Percentiles rank a stretch among this genome's conserved stretches.
These are phyloP conservation scores for Fusarium miscanthi DNA, from an alignment of 2,329 filamentous ascomycete genomes.

Conservation along the genomic window DNA sequence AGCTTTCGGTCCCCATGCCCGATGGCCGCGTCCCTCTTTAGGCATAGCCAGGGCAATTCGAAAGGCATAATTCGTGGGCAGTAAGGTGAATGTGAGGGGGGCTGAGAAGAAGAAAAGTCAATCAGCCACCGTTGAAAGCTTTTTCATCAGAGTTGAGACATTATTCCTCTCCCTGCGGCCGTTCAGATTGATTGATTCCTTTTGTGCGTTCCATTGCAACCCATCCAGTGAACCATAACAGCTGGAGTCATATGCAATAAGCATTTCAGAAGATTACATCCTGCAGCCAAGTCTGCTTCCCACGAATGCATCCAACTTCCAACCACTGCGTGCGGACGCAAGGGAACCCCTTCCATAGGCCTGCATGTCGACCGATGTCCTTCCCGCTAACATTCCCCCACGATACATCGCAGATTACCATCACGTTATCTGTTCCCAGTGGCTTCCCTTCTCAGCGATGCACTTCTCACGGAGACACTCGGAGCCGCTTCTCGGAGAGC, in stretches of 20 bases:
- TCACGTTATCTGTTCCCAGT: constrained; percentile 7
- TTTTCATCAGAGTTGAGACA: constrained; percentile 15
- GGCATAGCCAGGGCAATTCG: constrained; percentile 17
- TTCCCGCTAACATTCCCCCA: constrained; percentile 12
- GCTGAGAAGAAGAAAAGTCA: constrained; percentile 9
- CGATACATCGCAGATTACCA: constrained; percentile 33
- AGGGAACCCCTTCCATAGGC: constrained; percentile 10
- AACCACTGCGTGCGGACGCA: neutral
- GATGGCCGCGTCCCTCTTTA: constrained; percentile 21
- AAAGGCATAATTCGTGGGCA: neutral
- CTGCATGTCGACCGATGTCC: constrained; percentile 29
- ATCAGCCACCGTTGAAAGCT: constrained; percentile 4
- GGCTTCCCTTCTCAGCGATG: neutral
- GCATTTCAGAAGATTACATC: neutral
- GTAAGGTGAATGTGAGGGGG: neutral
- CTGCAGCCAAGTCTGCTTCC: constrained; percentile 10
- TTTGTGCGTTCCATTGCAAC: constrained; percentile 8
- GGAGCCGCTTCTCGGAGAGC: constrained; percentile 30
- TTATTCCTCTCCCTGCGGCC: constrained; percentile 3
- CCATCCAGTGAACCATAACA: constrained; percentile 12
- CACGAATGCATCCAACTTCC: constrained; percentile 1
- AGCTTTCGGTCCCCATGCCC: constrained; percentile 12
- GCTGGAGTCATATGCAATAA: constrained; percentile 13
- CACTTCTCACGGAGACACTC: constrained; percentile 38
- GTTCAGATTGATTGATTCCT: neutral